Evolutionary conservation across 116 monocot genomes (phyloP), one percentile per base, ranked within the genome.

Genomic region (Cymodocea nodosa): DNA sequence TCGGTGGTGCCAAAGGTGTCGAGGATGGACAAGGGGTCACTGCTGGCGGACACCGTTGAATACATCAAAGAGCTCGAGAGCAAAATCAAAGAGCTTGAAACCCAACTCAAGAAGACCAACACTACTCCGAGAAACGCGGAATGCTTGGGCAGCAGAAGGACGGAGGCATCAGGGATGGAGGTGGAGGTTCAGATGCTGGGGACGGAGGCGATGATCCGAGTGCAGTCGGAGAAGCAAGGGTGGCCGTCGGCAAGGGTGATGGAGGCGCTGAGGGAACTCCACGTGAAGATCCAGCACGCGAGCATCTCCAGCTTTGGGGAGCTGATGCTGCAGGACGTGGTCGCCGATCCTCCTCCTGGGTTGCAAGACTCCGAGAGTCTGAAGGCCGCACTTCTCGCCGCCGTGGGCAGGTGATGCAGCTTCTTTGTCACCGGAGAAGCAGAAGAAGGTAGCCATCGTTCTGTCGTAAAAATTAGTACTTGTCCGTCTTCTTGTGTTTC

Each of bases 1-100:
- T 63, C 76, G 5, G 76, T 70, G 16, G 76, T 76, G 11, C 76
- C 76, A 36, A 76, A 70, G 57, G 76, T 76, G 48, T 70, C 76
- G 15, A 56, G 57, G 76, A 76, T 75, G 75, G 75, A 75, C 69
- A 75, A 75, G 58, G 75, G 68, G 7, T 75, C 75, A 15, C 75
- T 75, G 35, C 62, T 76, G 14, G 70, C 64, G 15, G 76, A 76
- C 51, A 62, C 75, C 51, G 64, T 76, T 39, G 23, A 56, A 23
- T 76, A 70, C 75, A 76, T 76, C 70, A 63, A 65, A 15, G 51
- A 70, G 15, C 76, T 76, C 6, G 57, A 51, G 16, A 6, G 23
- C 23, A 54, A 64, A 50, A 50, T 63, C 4, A 59, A 65, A n/a
- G n/a, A 65, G 4, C 70, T 76, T 36, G 76, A 76, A 57, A 30